Conservation (phyloP, 2,329 filamentous ascomycete species). For the Thelonectria discophora region DNA sequence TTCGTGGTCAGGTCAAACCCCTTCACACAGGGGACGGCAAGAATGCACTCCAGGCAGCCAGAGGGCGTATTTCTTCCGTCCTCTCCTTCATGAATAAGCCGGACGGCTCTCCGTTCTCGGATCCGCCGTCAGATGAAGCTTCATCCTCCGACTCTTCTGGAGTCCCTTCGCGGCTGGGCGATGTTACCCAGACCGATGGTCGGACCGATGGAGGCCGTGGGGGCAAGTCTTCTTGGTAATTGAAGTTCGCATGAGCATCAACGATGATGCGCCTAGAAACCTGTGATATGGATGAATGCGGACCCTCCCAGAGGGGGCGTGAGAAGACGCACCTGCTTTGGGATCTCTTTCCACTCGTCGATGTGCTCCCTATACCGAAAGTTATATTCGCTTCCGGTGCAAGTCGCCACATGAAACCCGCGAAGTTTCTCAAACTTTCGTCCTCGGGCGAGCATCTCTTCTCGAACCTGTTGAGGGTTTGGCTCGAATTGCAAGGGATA, state of each 20-base stretch:
- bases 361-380: neutral
- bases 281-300: neutral
- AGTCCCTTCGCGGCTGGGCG: neutral
- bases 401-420: constrained; percentile 3
- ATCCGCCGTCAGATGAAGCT: neutral
- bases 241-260: constrained; percentile 2
- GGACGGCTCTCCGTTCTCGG: neutral
- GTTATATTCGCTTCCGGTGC: neutral
- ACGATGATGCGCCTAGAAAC: constrained; percentile 8
- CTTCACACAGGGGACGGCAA: constrained; percentile 3
- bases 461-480: neutral
- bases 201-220: neutral
- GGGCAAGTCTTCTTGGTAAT: neutral
- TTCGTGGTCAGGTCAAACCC: constrained; percentile 9
- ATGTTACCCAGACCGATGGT: neutral
- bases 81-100: neutral
- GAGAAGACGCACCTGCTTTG: neutral
- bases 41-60: constrained; percentile 5
- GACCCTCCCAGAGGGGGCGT: neutral
- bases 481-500: constrained; percentile 2
- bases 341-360: neutral
- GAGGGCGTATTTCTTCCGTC: neutral
- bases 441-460: neutral
- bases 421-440: constrained; percentile 5
- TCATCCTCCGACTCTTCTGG: neutral